A percentile compares a stretch with the other conserved stretches of the same genome.
Conservation (phyloP, 805 yeast genomes). For the Kuraishia piskuri region DNA sequence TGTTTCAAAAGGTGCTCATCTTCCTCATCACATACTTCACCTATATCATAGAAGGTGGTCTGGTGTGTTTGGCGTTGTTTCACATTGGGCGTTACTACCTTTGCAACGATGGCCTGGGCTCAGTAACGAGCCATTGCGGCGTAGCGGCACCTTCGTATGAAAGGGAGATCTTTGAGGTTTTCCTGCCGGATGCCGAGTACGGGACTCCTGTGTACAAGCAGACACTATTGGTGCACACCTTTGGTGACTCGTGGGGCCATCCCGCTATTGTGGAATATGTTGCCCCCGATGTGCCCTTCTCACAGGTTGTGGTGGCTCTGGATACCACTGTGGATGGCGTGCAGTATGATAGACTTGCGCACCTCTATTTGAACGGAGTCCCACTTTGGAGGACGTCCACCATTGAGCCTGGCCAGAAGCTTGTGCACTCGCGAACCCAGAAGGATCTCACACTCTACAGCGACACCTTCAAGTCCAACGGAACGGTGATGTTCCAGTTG, state of each 20-base stretch:
- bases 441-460: constrained; percentile 60
- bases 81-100: background rate
- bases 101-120: no score
- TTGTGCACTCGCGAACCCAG: constrained; percentile 36
- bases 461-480: constrained; percentile 34
- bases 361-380: constrained; percentile 50
- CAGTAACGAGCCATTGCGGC: no score
- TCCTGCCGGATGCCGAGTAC: constrained; percentile 18
- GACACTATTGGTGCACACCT: constrained; percentile 33
- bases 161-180: constrained; percentile 23
- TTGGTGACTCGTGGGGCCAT: constrained; percentile 54
- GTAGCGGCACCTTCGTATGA: background rate
- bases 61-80: no score
- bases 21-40: no score
- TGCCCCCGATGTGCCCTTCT: constrained; percentile 39
- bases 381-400: constrained; percentile 84
- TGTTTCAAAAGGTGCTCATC: no score
- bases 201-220: constrained; percentile 31
- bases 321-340: constrained; percentile 46
- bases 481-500: constrained; percentile 45
- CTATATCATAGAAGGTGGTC: no score
- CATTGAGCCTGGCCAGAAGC: constrained; percentile 58
- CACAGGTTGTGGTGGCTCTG: constrained; percentile 44
- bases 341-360: constrained; percentile 60
- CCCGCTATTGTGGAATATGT: constrained; percentile 34